Conservation (phyloP, 805 yeast genomes). For the Helenozyma baotianmanensis region DNA sequence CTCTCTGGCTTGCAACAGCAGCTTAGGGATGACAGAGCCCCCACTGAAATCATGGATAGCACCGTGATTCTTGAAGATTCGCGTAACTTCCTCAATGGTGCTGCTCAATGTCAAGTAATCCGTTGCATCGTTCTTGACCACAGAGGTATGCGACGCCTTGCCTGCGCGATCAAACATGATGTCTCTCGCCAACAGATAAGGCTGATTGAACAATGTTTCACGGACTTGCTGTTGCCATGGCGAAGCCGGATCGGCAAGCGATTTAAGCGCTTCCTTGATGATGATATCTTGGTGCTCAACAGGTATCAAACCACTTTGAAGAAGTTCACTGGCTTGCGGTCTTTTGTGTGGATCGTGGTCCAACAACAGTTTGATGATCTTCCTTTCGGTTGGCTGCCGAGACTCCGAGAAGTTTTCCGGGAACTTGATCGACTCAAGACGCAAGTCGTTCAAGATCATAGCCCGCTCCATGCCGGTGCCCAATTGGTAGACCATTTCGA, state of each 20-base stretch:
- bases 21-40: slow-evolving; percentile 68
- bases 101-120: slow-evolving; percentile 57
- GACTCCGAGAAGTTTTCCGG: slow-evolving; percentile 62
- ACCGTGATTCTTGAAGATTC: slow-evolving; percentile 74
- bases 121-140: slow-evolving; percentile 22
- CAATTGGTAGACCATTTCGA: slow-evolving; percentile 86
- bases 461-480: slow-evolving; percentile 95
- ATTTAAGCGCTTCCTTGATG: slow-evolving; percentile 80
- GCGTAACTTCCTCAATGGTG: slow-evolving; percentile 55
- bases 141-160: slow-evolving; percentile 20
- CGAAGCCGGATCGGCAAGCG: slow-evolving; percentile 83
- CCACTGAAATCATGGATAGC: slow-evolving; percentile 76
- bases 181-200: slow-evolving; percentile 80
- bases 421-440: slow-evolving; percentile 57
- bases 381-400: slow-evolving; percentile 54
- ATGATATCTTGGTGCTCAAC: slow-evolving; percentile 87
- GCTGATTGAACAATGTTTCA: slow-evolving; percentile 78
- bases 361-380: slow-evolving; percentile 60
- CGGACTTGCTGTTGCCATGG: slow-evolving; percentile 94
- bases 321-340: slow-evolving; percentile 72
- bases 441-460: slow-evolving; percentile 57
- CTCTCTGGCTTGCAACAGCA: slow-evolving; percentile 59
- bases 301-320: slow-evolving; percentile 81
- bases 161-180: slow-evolving; percentile 64
- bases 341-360: slow-evolving; percentile 76